Evolutionary conservation across 2,329 filamentous ascomycete species (phyloP), one percentile per base, ranked within the genome.

Genomic region (Exophiala phaeomuriformis): DNA sequence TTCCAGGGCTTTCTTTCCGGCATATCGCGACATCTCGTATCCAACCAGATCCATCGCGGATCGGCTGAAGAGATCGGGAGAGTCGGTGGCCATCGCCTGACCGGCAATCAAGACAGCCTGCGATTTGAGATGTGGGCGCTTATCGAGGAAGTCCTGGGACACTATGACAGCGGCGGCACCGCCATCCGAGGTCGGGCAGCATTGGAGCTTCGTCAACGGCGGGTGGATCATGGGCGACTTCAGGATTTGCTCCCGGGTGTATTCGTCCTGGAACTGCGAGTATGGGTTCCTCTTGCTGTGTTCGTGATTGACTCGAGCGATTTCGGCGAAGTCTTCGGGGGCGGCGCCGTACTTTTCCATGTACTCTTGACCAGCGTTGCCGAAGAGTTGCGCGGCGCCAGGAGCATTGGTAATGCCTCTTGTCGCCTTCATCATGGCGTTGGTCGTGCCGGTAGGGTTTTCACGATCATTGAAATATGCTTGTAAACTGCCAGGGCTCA

Each of bases 181-280:
- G 46, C 91, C 91, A 70, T 97, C 93, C 0, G 89, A 95, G 1
- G 91, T 97, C 1, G 93, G 91, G 72, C 91, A 96, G 79, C 91
- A 97, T 75, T 97, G 93, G n/a, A 97, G 83, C 73, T 96, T 97
- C 54, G 93, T 97, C 52, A 97, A 79, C 10, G 91, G 91, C 60
- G 82, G 82, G 72, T 88, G 83, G 70, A 97, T 88, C 78, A 83
- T 86, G 55, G 88, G 77, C 0, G 88, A 75, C 36, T 84, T 76
- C 67, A 88, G 71, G 68, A 97, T 78, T 71, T 97, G 84, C 32
- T 95, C 87, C 39, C 85, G 81, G 0, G 86, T 87, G 75, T 97
- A 97, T 68, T 91, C 88, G 66, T 94, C 82, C 66, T 85, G 86
- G 78, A 98, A 97, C 72, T 97, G 91, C n/a, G 89, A 91, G 77